These are phyloP conservation scores for Zea luxurians DNA, from an alignment of 176 grass and related monocot species.

Conservation along the genomic window DNA sequence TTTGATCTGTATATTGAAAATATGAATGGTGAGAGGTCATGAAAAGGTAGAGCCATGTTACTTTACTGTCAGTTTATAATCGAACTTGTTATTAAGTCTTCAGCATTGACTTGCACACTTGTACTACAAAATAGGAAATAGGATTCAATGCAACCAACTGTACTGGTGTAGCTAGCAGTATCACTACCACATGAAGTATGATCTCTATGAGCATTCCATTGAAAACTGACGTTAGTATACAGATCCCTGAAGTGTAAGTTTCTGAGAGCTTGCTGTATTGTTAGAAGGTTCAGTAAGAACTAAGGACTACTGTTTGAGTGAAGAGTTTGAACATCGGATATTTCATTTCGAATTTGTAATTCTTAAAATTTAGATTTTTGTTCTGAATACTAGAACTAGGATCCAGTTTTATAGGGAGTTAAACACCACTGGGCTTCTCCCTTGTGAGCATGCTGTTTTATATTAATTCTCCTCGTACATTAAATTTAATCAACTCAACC, in stretches of 20 bases:
- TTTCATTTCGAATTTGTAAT: not conserved
- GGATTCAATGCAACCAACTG: not conserved
- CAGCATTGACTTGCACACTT: not conserved
- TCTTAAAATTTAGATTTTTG: not conserved
- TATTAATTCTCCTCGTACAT: not conserved
- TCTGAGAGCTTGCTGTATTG: not conserved
- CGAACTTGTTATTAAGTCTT: not conserved
- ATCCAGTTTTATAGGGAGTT: not conserved
- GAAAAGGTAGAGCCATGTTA: not conserved
- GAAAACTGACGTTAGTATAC: not conserved
- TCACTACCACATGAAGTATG: not conserved
- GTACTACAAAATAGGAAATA: not conserved
- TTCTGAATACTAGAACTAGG: constrained; percentile 5
- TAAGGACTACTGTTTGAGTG: not conserved
- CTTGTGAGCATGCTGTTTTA: not conserved
- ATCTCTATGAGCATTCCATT: not conserved
- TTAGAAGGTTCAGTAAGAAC: not conserved
- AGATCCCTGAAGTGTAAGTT: not conserved
- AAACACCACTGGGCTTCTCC: no score
- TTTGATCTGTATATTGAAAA: not conserved
- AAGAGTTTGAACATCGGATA: not conserved
- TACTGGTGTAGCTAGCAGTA: not conserved
- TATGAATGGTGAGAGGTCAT: not conserved
- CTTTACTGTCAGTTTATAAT: not conserved
- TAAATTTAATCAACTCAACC: constrained; percentile 27